These are phyloP conservation scores for Naumovozyma castellii DNA, from an alignment of 805 yeast genomes.

Conservation along the genomic window DNA sequence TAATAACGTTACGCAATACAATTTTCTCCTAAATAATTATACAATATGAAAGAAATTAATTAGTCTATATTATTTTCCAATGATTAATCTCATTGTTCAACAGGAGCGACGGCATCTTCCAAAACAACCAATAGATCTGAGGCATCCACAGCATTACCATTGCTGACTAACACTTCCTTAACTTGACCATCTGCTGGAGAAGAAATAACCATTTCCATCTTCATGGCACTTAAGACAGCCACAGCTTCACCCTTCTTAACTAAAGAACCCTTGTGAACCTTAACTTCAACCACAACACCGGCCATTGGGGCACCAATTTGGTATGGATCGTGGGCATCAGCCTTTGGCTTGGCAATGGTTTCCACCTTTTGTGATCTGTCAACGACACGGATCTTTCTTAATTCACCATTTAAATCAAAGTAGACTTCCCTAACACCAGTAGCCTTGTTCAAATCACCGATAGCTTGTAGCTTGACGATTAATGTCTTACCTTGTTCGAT, in stretches of 20 bases:
- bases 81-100: constrained; percentile 7
- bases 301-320: constrained; percentile 99
- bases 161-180: constrained; percentile 65
- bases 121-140: constrained; percentile 72
- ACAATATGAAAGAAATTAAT: not conserved
- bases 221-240: constrained; percentile 94
- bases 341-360: constrained; percentile 80
- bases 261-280: constrained; percentile 76
- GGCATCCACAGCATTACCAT: constrained; percentile 94
- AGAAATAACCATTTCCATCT: constrained; percentile 98
- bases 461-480: constrained; percentile 83
- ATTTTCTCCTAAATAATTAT: not conserved
- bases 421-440: constrained; percentile 93
- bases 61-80: not conserved
- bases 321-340: constrained; percentile 74
- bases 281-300: constrained; percentile 92
- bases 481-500: constrained; percentile 92
- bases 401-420: constrained; percentile 96
- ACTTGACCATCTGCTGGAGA: constrained; percentile 85
- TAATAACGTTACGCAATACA: too few species aligned
- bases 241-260: constrained; percentile 95
- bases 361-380: constrained; percentile 84
- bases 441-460: constrained; percentile 76
- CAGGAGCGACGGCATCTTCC: constrained; percentile 22
- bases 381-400: constrained; percentile 87